These are phyloP conservation scores for Coemansia sp. DNA, from an alignment of 192 early-diverging fungal genomes.

Conservation along the genomic window DNA sequence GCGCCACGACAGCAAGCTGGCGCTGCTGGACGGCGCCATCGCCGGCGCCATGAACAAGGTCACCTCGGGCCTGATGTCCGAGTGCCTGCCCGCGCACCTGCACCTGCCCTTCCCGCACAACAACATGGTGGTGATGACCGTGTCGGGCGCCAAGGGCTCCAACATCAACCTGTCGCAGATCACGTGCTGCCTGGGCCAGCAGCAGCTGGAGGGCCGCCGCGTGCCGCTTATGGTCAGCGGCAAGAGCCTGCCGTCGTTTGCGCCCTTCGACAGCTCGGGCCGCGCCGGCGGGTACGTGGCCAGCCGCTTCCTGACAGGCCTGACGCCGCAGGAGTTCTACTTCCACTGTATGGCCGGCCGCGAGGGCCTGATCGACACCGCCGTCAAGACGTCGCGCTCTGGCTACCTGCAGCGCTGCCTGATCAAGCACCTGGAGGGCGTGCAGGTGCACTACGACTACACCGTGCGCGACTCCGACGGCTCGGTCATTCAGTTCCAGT, in stretches of 20 bases:
- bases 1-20: constrained; percentile 82
- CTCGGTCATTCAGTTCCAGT: constrained; percentile 96
- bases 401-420: constrained; percentile 99
- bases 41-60: constrained; percentile 81
- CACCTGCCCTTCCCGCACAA: constrained; percentile 86
- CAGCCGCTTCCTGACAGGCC: constrained; percentile 98
- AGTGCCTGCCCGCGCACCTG: constrained; percentile 45
- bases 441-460: constrained; percentile 95
- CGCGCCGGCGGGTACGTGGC: constrained; percentile 97
- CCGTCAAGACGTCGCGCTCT: constrained; percentile 98
- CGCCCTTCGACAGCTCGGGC: constrained; percentile 85
- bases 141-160: constrained; percentile 97
- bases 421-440: constrained; percentile 98
- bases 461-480: constrained; percentile 97
- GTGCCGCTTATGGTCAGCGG: constrained; percentile 98
- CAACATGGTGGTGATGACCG: constrained; percentile 99
- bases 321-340: constrained; percentile 92
- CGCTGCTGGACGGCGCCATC: constrained; percentile 87
- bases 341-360: constrained; percentile 99
- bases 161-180: constrained; percentile 97
- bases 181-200: constrained; percentile 96
- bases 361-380: constrained; percentile 99
- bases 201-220: constrained; percentile 96
- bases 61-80: constrained; percentile 58
- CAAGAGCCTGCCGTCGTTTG: constrained; percentile 94